Percentiles rank a stretch among this genome's conserved stretches.
phyloP scores from a whole-genome alignment of 164 flowering plant genomes.

The Aristolochia californica region DNA sequence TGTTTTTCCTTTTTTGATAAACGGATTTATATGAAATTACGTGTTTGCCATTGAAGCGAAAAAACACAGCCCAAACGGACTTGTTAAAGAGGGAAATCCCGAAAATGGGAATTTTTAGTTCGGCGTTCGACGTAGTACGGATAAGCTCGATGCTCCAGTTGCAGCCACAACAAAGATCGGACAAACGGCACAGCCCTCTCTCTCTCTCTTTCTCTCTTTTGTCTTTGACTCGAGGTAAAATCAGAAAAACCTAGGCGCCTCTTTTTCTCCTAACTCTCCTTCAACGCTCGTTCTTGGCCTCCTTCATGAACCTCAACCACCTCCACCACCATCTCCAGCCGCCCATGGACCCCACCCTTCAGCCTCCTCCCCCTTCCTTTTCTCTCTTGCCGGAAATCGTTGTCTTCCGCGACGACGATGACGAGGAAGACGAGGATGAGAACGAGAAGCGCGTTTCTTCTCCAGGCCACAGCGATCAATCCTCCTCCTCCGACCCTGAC shows the following conservation, averaged over 20 bases:
- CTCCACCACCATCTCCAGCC: neutral
- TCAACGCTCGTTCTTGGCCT: too few species aligned
- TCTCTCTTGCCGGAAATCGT: conserved; percentile 33
- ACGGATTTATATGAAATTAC: too few species aligned
- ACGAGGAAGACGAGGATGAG: conserved; percentile 17
- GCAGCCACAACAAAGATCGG: too few species aligned
- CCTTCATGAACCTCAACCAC: neutral
- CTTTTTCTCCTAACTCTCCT: neutral
- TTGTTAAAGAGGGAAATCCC: too few species aligned
- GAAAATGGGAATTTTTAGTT: too few species aligned
- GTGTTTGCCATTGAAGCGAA: too few species aligned
- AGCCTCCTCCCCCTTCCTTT: conserved; percentile 10
- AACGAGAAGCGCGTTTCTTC: conserved; percentile 16
- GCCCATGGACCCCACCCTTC: neutral
- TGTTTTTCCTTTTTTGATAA: too few species aligned
- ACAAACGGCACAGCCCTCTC: too few species aligned
- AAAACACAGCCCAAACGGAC: too few species aligned
- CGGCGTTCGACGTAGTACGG: too few species aligned
- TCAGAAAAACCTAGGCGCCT: neutral
- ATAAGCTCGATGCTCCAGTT: too few species aligned
- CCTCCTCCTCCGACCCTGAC: conserved; percentile 28
- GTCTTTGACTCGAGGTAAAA: neutral
- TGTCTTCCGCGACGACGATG: conserved; percentile 31
- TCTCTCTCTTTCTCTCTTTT: too few species aligned
- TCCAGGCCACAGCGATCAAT: conserved; percentile 3